Evolutionary conservation across 2,329 filamentous ascomycete genomes (phyloP).

Genomic region (Moelleriella libera): DNA sequence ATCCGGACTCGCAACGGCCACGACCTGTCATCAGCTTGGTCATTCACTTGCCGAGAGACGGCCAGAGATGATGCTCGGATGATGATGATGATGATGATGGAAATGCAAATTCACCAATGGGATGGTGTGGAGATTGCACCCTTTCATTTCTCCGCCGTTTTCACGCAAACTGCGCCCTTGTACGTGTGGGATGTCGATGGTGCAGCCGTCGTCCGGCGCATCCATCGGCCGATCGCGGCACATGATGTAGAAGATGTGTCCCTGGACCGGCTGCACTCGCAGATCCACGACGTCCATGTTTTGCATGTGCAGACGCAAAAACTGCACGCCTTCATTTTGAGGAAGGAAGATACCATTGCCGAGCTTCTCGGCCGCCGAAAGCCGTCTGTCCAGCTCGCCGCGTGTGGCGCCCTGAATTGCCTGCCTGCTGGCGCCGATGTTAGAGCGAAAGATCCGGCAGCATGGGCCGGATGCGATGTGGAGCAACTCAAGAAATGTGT

Average conservation of each 20-base stretch:
- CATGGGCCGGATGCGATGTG: no score
- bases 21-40: slow-evolving; percentile 29
- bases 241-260: no score
- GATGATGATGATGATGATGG: slow-evolving; percentile 12
- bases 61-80: neutral
- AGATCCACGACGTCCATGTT: slow-evolving; percentile 29
- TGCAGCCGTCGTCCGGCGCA: slow-evolving; percentile 17
- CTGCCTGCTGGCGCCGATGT: no score
- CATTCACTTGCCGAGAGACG: slow-evolving; percentile 23
- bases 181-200: slow-evolving; percentile 28
- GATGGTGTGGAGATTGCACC: slow-evolving; percentile 24
- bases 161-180: slow-evolving; percentile 29
- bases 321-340: slow-evolving; percentile 25
- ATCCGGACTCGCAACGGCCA: slow-evolving; percentile 23
- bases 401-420: no score
- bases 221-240: neutral
- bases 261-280: slow-evolving; percentile 19
- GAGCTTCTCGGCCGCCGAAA: slow-evolving; percentile 16
- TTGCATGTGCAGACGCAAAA: slow-evolving; percentile 26
- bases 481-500: no score
- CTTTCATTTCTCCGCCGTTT: slow-evolving; percentile 26
- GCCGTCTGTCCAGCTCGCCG: no score
- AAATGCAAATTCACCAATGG: slow-evolving; percentile 26
- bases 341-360: slow-evolving; percentile 25
- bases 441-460: no score